Base-by-base conservation (phyloP, 768 basidiomycete genomes). In the Rhizopogon vinicolor region DNA sequence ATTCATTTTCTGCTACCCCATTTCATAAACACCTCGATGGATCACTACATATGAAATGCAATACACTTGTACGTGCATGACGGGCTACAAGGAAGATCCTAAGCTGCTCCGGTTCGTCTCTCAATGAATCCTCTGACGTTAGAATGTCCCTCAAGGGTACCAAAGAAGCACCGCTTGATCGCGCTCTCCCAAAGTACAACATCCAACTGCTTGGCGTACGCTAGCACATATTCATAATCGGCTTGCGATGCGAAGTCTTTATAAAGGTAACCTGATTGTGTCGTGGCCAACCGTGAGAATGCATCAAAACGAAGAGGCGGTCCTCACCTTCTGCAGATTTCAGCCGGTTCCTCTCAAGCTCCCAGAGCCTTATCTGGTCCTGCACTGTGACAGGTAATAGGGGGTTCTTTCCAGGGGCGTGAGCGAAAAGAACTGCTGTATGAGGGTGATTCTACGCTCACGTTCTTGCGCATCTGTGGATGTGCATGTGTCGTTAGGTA, bases 331-430 rank as follows among this genome's bases (percentile, higher is more conserved):
- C 91, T 68, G 86, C 78, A 41, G 90, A 87, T 64, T 90, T 88
- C 9, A 98, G 76, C 52, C 97, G 83, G 68, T 97, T 94, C 71
- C 89, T 83, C 74, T 98, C 97, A 43, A 95, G 78, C 71, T 99
- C 95, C 94, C 97, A 99, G 16, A 98, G 78, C 55, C 96, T 86
- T 58, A 99, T 91, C 72, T 98, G 96, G 73, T 99, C 96, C 66
- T 97, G 94, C 0, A 99, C 96, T 0, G 97, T 98, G 43, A 97
- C 93, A 29, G 97, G 96, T 22, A 99, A 77, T 13, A 98, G 75
- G 8, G 95, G 95, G 66, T 91, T 92, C 91, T 95, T 66, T 28
- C 46, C 13, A 54, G 51, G 61, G 43, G 53, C 55, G 10, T 60
- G 44, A 62, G 53, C 55, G 51, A 35, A 48, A 37, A 7, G 22